phyloP scores from a whole-genome alignment of 2,329 filamentous ascomycete genomes.

The Colletotrichum sansevieriae region DNA sequence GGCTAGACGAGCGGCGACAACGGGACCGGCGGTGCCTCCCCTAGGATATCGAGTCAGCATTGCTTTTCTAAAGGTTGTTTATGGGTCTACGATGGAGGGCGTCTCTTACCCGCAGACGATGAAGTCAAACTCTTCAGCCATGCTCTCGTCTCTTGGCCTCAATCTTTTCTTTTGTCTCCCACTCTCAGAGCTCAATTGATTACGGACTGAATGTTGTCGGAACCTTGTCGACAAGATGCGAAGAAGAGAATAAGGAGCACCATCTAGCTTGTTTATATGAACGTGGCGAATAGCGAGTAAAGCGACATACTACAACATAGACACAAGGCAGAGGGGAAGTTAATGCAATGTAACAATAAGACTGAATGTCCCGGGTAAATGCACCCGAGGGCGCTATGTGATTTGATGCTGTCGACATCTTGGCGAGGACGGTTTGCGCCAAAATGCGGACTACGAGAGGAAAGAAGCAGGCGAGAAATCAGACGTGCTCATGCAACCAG shows the following conservation, averaged over 20 bases:
- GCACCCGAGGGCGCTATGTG: not conserved
- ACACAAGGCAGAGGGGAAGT: not conserved
- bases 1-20: no score
- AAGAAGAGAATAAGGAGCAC: not conserved
- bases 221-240: not conserved
- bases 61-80: not conserved
- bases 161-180: not conserved
- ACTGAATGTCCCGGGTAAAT: not conserved
- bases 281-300: not conserved
- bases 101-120: not conserved
- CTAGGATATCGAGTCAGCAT: not conserved
- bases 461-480: no score
- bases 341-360: not conserved
- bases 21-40: not conserved
- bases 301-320: accelerated
- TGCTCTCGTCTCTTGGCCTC: not conserved
- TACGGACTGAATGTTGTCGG: not conserved
- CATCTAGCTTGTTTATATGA: not conserved
- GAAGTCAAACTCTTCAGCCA: not conserved
- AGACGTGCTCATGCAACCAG: no score
- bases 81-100: not conserved
- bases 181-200: not conserved
- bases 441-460: no score
- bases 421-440: no score
- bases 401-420: no score